Percentiles rank a stretch among this genome's conserved stretches.
These are phyloP conservation scores for Cyclanthera cordifolia DNA, from an alignment of 306 rosid genomes.

Conservation along the genomic window DNA sequence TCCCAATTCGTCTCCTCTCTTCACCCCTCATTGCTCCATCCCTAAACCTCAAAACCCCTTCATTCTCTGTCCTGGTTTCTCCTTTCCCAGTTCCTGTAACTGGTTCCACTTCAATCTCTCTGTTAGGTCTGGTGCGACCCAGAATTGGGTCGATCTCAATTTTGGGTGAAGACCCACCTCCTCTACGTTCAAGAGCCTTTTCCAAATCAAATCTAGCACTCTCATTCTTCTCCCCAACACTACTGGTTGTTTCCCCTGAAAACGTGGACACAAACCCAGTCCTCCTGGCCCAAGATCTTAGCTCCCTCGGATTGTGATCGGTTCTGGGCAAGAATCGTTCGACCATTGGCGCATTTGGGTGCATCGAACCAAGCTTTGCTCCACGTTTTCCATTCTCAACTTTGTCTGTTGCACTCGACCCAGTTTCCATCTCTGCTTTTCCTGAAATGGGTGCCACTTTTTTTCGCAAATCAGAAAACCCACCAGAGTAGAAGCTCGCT, in stretches of 20 bases:
- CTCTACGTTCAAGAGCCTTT: slow-evolving; percentile 27
- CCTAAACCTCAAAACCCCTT: slow-evolving; percentile 23
- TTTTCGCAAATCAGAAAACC: slow-evolving; percentile 7
- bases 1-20: slow-evolving; percentile 27
- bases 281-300: slow-evolving; percentile 78
- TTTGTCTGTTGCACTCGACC: slow-evolving; percentile 30
- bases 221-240: slow-evolving; percentile 42
- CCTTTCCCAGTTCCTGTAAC: slow-evolving; percentile 28
- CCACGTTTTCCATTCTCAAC: slow-evolving; percentile 21
- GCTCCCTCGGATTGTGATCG: slow-evolving; percentile 62
- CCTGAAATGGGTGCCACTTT: slow-evolving; percentile 17
- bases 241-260: slow-evolving; percentile 52
- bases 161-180: slow-evolving; percentile 60
- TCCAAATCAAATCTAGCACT: slow-evolving; percentile 43
- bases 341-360: slow-evolving; percentile 27
- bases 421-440: slow-evolving; percentile 34
- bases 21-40: slow-evolving; percentile 24
- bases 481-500: background rate
- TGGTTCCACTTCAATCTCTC: slow-evolving; percentile 49
- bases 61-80: slow-evolving; percentile 26
- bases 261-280: slow-evolving; percentile 78
- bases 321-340: slow-evolving; percentile 55
- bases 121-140: slow-evolving; percentile 41
- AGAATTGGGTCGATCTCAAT: slow-evolving; percentile 75
- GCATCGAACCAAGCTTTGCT: slow-evolving; percentile 23